Conservation (phyloP, 139 green algal species). For the Coelastrella sp. region DNA sequence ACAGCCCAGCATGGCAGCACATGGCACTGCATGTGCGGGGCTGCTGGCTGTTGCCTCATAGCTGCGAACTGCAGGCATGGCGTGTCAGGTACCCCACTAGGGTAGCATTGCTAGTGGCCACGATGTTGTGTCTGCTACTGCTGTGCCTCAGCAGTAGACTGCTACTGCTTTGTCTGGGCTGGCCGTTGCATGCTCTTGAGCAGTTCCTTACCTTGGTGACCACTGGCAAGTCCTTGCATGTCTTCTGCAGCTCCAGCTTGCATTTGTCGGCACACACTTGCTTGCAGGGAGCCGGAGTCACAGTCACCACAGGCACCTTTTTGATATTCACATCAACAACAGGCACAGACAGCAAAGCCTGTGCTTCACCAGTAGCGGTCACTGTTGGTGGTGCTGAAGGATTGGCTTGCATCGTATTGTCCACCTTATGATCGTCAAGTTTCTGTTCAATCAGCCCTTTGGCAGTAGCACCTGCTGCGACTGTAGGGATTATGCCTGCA, state of each 20-base stretch:
- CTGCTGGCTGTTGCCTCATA: too few relatives aligned
- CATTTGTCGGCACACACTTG: background rate
- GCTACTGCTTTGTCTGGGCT: background rate
- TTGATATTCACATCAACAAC: slow-evolving; percentile 4
- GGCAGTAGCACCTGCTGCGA: background rate
- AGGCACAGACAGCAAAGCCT: background rate
- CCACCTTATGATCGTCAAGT: background rate
- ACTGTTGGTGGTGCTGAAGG: background rate
- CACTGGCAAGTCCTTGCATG: background rate
- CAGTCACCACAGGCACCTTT: slow-evolving; percentile 12
- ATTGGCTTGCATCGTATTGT: too few relatives aligned
- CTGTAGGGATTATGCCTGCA: background rate
- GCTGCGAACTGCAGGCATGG: too few relatives aligned
- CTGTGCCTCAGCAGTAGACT: too few relatives aligned
- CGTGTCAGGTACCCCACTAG: too few relatives aligned
- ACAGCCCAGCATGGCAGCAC: too few relatives aligned
- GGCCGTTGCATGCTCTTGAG: background rate
- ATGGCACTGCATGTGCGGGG: too few relatives aligned
- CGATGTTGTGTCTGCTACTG: background rate
- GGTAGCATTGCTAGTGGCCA: too few relatives aligned
- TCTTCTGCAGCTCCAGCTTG: background rate
- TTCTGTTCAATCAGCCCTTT: background rate
- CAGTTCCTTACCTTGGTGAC: background rate
- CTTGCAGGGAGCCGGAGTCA: slow-evolving; percentile 15
- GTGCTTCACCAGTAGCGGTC: background rate